phyloP scores from a whole-genome alignment of 2,329 filamentous ascomycete species.

The Chalaropsis thielavioides region DNA sequence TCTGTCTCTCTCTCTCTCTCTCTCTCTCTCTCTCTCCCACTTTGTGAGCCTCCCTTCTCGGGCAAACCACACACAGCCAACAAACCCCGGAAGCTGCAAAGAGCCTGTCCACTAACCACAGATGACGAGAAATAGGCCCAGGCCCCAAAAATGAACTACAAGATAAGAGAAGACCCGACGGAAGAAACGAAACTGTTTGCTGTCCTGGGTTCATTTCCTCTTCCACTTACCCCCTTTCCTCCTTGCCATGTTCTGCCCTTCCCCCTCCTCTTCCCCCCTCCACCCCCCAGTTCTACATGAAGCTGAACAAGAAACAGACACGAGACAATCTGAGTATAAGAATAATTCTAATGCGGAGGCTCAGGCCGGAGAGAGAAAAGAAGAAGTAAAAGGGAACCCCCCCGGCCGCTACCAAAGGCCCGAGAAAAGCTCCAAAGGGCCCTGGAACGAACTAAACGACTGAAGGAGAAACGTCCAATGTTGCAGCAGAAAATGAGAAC shows the following conservation, averaged over 20 bases:
- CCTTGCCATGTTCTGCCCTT: not conserved
- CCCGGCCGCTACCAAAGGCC: not conserved
- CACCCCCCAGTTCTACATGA: not conserved
- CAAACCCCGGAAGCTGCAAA: not conserved
- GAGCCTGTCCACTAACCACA: not conserved
- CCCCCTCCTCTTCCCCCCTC: not conserved
- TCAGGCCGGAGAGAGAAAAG: not conserved
- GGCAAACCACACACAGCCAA: too few relatives aligned
- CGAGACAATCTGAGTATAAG: not conserved
- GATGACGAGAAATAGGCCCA: not conserved
- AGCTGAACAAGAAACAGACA: conserved; percentile 1
- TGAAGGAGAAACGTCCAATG: not conserved
- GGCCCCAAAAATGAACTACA: not conserved
- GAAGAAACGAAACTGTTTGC: conserved; percentile 1
- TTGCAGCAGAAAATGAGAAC: not conserved
- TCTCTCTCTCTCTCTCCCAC: too few relatives aligned
- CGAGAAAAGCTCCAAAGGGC: not conserved
- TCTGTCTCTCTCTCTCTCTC: too few relatives aligned
- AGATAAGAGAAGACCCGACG: not conserved
- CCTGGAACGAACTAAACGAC: not conserved
- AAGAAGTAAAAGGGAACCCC: not conserved
- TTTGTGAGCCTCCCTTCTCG: too few relatives aligned
- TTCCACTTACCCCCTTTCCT: not conserved
- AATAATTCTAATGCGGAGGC: not conserved
- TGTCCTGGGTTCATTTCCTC: not conserved